A percentile compares a stretch with the other conserved stretches of the same genome.
Conservation (phyloP, 2,329 filamentous ascomycete genomes). For the Teratosphaeria destructans region DNA sequence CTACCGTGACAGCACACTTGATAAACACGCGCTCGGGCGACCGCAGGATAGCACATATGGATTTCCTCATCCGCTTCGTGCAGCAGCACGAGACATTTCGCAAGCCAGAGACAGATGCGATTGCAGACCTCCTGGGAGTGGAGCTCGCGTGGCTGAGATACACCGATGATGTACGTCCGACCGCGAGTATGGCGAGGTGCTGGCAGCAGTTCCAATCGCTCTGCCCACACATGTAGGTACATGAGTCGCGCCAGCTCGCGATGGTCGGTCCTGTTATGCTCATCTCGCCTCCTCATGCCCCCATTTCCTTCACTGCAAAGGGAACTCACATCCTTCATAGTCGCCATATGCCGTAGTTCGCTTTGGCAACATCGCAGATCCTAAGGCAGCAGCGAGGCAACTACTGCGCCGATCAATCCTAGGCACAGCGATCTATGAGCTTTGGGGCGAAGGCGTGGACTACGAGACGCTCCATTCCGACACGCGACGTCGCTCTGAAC, state of each 20-base stretch:
- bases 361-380: constrained; percentile 31
- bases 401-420: constrained; percentile 72
- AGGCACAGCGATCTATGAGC: constrained; percentile 71
- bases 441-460: constrained; percentile 67
- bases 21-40: background rate
- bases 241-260: background rate
- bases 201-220: background rate
- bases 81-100: constrained; percentile 90
- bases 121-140: constrained; percentile 59
- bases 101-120: constrained; percentile 67
- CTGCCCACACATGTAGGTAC: background rate
- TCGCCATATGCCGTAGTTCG: constrained; percentile 76
- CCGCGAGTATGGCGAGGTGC: constrained; percentile 2
- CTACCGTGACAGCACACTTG: background rate
- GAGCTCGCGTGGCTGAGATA: constrained; percentile 67
- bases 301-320: background rate
- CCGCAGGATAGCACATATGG: constrained; percentile 32
- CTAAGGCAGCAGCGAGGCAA: constrained; percentile 43
- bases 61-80: constrained; percentile 81
- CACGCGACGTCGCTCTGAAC: constrained; percentile 47
- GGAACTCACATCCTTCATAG: constrained; percentile 33
- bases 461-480: constrained; percentile 60
- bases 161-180: constrained; percentile 53
- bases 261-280: background rate
- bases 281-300: background rate